Conservation (phyloP, 2,329 filamentous ascomycete genomes). For the Epichloe festucae region DNA sequence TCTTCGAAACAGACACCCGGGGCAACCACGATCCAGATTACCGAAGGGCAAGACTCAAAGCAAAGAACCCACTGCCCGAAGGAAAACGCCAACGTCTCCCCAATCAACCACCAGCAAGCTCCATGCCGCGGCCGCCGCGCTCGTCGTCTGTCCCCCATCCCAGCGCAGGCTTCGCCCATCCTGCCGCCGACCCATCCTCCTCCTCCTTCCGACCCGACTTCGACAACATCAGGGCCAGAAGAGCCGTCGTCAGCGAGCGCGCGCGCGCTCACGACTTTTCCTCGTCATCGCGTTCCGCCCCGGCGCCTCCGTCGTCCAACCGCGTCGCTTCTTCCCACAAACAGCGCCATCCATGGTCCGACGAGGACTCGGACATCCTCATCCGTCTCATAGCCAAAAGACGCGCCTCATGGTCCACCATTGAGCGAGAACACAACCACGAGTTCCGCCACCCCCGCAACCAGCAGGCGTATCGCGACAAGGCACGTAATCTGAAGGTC, state of each 20-base stretch:
- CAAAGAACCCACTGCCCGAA: conserved; percentile 1
- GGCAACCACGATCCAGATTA: conserved; percentile 11
- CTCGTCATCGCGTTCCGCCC: not conserved
- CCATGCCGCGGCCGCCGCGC: conserved; percentile 9
- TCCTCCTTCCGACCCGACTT: not conserved
- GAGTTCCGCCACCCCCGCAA: conserved; percentile 31
- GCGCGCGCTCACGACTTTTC: not conserved
- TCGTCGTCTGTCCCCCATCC: conserved; percentile 6
- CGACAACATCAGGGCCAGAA: not conserved
- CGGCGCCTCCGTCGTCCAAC: not conserved
- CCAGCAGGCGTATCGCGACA: conserved; percentile 45
- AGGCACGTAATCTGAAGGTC: conserved; percentile 44
- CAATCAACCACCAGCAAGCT: conserved; percentile 7
- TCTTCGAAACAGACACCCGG: conserved; percentile 18
- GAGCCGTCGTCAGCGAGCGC: not conserved
- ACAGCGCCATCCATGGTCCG: conserved; percentile 28
- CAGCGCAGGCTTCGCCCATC: not conserved
- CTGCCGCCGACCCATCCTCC: not conserved
- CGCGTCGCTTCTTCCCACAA: conserved; percentile 3
- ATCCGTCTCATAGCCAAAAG: conserved; percentile 25
- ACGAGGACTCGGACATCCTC: conserved; percentile 27
- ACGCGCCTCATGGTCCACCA: conserved; percentile 18
- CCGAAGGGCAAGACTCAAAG: conserved; percentile 8
- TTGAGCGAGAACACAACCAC: conserved; percentile 17
- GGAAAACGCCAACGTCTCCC: not conserved